Conservation (phyloP, 192 early-diverging fungal genomes). For the Chytriomyces sp. region DNA sequence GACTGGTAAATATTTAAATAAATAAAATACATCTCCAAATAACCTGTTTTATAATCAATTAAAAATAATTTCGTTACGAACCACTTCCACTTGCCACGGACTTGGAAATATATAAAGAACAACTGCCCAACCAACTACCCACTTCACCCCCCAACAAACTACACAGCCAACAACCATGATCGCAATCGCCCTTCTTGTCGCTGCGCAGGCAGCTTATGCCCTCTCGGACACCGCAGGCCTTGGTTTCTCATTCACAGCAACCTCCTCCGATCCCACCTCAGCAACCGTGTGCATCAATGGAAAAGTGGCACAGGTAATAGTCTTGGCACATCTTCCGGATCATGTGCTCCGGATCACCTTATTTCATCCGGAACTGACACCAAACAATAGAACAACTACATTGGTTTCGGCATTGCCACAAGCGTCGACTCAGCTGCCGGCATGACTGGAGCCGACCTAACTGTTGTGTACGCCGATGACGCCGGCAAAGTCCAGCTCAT, state of each 20-base stretch:
- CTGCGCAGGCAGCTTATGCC: background rate
- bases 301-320: background rate
- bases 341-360: background rate
- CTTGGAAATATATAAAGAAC: too few species aligned
- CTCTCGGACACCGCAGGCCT: background rate
- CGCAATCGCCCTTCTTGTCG: background rate
- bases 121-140: too few species aligned
- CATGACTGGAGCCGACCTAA: constrained; percentile 26
- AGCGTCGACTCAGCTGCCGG: background rate
- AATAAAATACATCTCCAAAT: too few species aligned
- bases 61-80: too few species aligned
- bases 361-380: background rate
- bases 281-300: constrained; percentile 4
- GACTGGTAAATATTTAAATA: too few species aligned
- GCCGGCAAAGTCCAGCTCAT: background rate
- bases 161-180: too few species aligned
- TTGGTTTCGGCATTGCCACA: constrained; percentile 21
- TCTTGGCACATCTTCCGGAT: background rate
- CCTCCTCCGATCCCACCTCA: background rate
- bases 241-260: background rate
- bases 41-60: too few species aligned
- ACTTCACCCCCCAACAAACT: too few species aligned
- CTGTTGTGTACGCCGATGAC: background rate
- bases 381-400: constrained; percentile 12
- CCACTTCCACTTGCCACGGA: too few species aligned